Evolutionary conservation across 805 yeast genomes (phyloP), one percentile per base, ranked within the genome.

Genomic region (Suhomyces emberorum): DNA sequence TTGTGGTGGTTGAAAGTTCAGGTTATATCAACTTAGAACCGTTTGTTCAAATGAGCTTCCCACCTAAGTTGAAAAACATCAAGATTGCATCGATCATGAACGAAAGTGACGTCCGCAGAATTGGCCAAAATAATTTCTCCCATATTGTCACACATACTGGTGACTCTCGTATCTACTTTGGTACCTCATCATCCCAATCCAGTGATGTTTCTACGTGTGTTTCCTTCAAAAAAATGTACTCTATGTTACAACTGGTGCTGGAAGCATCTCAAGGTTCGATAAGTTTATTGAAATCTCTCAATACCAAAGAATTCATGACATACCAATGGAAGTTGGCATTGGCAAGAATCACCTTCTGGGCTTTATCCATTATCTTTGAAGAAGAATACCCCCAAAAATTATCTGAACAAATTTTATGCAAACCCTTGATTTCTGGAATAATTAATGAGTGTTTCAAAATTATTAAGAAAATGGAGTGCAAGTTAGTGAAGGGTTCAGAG

Each of bases 291-390:
- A 74, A 74, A 49, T 64, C 77, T 37, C 60, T 68, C 39, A 65
- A 72, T 46, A 66, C 78, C 30, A 61, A 71, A 37, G 87, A 79
- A 44, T 83, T 77, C 49, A 64, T 77, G 58, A 75, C 81, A 9
- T 81, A 81, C 49, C 93, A 88, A 59, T 88, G 96, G 96, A 80
- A 82, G 54, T 70, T 85, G 38, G 89, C 95, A 1, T 70, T 88
- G 37, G 87, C 95, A 7, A 73, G 77, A 38, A 76, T 88, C 28
- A 81, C 88, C 15, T 77, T 88, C 53, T 85, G 83, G 56, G 88
- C 95, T 4, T 64, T 88, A 29, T 67, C 87, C 22, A 72, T 88
- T 16, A 52, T 86, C 8, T 79, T 89, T 51, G 96, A 88, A 59
- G 74, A 76, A 39, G 77, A 83, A 4, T 70, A 64, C 44, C 88